A percentile compares a stretch with the other conserved stretches of the same genome.
These are phyloP conservation scores for Tetrapisispora nanseiensis DNA, from an alignment of 805 yeast genomes.

Conservation along the genomic window DNA sequence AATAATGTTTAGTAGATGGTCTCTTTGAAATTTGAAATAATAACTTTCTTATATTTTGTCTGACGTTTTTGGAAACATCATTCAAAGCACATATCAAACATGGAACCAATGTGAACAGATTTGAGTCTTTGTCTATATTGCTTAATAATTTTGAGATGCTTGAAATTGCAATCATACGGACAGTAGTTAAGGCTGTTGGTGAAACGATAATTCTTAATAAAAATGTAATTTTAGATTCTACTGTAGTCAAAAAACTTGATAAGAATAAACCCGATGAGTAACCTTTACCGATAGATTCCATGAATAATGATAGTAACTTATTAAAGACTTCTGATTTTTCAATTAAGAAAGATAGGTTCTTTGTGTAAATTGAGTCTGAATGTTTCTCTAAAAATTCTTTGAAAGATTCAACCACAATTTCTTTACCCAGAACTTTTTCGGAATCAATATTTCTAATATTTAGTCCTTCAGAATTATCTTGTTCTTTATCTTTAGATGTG, in stretches of 20 bases:
- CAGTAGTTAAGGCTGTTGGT: slow-evolving; percentile 47
- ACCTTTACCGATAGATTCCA: slow-evolving; percentile 35
- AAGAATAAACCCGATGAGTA: slow-evolving; percentile 28
- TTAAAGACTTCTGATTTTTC: slow-evolving; percentile 34
- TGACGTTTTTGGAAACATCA: slow-evolving; percentile 42
- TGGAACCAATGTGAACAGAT: slow-evolving; percentile 50
- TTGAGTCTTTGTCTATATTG: slow-evolving; percentile 30
- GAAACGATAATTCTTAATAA: slow-evolving; percentile 47
- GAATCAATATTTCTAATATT: slow-evolving; percentile 24
- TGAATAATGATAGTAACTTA: slow-evolving; percentile 34
- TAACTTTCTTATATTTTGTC: slow-evolving; percentile 35
- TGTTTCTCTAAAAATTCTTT: slow-evolving; percentile 26
- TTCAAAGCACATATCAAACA: slow-evolving; percentile 43
- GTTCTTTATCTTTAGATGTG: slow-evolving; percentile 2
- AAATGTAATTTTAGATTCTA: slow-evolving; percentile 45
- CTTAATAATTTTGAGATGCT: slow-evolving; percentile 30
- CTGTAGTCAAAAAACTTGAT: slow-evolving; percentile 30
- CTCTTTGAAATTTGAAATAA: slow-evolving; percentile 32
- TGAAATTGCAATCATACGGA: slow-evolving; percentile 42
- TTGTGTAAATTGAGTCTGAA: slow-evolving; percentile 21
- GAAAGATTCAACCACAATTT: slow-evolving; percentile 17
- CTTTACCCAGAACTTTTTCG: slow-evolving; percentile 21
- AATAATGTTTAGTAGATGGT: slow-evolving; percentile 34
- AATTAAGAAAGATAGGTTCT: slow-evolving; percentile 26
- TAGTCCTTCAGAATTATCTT: slow-evolving; percentile 14